Base-by-base conservation (phyloP, 139 green algal genomes). In the Gonium pectorale region DNA sequence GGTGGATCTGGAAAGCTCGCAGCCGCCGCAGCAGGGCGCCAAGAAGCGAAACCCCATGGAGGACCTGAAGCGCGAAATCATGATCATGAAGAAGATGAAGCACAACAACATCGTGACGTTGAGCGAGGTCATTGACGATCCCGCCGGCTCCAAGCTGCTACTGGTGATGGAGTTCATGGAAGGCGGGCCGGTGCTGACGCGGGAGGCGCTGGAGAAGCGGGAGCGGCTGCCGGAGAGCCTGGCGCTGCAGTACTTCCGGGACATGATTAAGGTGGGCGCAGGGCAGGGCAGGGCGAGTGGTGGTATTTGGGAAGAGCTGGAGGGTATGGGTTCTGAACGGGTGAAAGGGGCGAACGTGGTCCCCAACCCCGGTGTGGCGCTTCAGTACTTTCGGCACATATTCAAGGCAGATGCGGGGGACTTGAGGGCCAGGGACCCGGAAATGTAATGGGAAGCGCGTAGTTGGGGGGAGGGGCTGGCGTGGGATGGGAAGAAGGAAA, bases 111-210 rank as follows among this genome's bases (percentile, higher is more conserved):
- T 96, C n/a, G 91, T 95, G 26, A 91, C 88, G 31, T 85, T 97
- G 38, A 89, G 85, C 43, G 94, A 96, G 86, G 88, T 98, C 15
- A 94, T 97, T 37, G 93, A 98, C 70, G 94, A 96, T 81, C 88
- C 89, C 0, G 73, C 64, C 4, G 82, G 87, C 69, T 93, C 84
- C 83, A 96, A 96, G 91, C 93, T 97, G 74, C 89, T 96, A 81
- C 89, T 97, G 71, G 94, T 98, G 33, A 96, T 98, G 94, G 94
- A 96, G 63, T 97, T 95, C 81, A 90, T 94, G 80, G 94, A 97
- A 85, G 93, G 93, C 0, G 95, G 94, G 40, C 93, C 94, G 4
- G 92, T 96, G 62, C 87, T 96, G 83, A 92, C 90, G 6, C 85
- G 95, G 0, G 90, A 91, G 81, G 89, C 89, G 27, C 91, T 97